Conservation (phyloP, 768 basidiomycete genomes). For the Leucosporidium yakuticum region DNA sequence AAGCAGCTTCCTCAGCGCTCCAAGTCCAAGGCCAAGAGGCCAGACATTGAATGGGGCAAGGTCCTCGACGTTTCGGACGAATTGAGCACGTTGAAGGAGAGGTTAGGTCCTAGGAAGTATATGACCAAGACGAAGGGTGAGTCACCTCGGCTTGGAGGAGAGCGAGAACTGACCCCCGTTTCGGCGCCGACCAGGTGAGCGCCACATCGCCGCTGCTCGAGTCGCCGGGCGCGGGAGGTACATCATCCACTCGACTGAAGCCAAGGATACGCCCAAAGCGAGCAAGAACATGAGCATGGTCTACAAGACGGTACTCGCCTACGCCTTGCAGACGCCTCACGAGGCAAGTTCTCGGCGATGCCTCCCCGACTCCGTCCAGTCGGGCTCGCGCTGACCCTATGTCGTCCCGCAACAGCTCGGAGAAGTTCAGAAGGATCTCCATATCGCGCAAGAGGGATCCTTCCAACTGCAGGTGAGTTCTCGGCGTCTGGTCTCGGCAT, state of each 20-base stretch:
- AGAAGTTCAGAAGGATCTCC: conserved; percentile 55
- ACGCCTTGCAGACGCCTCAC: conserved; percentile 37
- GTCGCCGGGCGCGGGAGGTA: conserved; percentile 58
- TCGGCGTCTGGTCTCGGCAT: background rate
- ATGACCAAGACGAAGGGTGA: conserved; percentile 60
- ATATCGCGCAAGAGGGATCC: conserved; percentile 53
- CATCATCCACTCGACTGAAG: conserved; percentile 54
- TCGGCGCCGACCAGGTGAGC: conserved; percentile 29
- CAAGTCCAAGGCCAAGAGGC: conserved; percentile 41
- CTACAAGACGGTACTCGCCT: conserved; percentile 53
- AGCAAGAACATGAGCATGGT: conserved; percentile 22
- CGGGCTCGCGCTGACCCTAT: background rate
- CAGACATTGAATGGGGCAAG: conserved; percentile 51
- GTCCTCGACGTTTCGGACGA: conserved; percentile 54
- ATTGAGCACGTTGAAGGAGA: conserved; percentile 49
- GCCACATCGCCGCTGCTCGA: conserved; percentile 53
- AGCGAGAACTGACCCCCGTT: background rate
- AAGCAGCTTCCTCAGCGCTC: conserved; percentile 54
- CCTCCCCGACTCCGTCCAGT: background rate
- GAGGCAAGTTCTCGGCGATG: conserved; percentile 48
- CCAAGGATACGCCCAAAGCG: conserved; percentile 29
- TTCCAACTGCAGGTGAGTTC: conserved; percentile 52
- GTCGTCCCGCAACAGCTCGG: conserved; percentile 45
- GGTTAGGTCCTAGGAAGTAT: conserved; percentile 53
- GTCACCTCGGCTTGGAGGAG: background rate